Conservation (phyloP, 1,284 basidiomycete genomes). For the Ustilago xerochloae region DNA sequence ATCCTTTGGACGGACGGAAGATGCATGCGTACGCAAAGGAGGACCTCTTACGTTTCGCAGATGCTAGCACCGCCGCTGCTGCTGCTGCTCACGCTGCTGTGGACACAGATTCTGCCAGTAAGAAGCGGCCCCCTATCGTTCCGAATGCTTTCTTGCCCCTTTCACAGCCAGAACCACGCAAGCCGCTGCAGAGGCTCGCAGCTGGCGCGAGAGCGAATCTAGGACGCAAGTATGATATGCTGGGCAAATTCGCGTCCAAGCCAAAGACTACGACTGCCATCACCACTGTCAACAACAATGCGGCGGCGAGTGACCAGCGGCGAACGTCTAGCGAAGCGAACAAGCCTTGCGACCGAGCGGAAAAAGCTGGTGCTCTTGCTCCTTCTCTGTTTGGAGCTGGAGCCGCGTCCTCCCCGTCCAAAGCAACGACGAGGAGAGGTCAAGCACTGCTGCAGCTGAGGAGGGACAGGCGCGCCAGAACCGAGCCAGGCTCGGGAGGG, state of each 20-base stretch:
- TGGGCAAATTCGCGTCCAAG: constrained; percentile 41
- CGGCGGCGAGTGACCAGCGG: constrained; percentile 1
- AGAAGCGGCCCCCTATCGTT: constrained; percentile 36
- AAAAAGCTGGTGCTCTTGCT: constrained; percentile 5
- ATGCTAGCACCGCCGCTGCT: constrained; percentile 32
- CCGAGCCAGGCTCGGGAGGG: constrained; percentile 9
- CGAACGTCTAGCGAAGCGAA: constrained; percentile 1
- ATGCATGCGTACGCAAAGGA: constrained; percentile 2
- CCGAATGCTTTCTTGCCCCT: constrained; percentile 45
- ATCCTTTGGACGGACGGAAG: neutral
- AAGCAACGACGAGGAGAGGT: constrained; percentile 15
- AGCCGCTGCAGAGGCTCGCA: constrained; percentile 26
- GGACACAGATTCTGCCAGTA: constrained; percentile 14
- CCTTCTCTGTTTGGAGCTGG: too few relatives aligned
- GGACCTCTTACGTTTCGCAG: constrained; percentile 22
- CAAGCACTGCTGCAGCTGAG: constrained; percentile 29
- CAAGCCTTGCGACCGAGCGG: neutral
- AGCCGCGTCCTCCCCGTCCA: constrained; percentile 12
- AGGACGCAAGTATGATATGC: constrained; percentile 38
- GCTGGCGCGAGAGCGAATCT: constrained; percentile 24
- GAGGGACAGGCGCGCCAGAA: constrained; percentile 15
- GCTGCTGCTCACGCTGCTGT: constrained; percentile 37
- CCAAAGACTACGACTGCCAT: constrained; percentile 20
- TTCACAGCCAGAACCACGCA: constrained; percentile 18
- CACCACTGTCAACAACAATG: constrained; percentile 1